Base-by-base conservation (phyloP, 2,329 filamentous ascomycete genomes). In the Coleophoma cylindrospora region DNA sequence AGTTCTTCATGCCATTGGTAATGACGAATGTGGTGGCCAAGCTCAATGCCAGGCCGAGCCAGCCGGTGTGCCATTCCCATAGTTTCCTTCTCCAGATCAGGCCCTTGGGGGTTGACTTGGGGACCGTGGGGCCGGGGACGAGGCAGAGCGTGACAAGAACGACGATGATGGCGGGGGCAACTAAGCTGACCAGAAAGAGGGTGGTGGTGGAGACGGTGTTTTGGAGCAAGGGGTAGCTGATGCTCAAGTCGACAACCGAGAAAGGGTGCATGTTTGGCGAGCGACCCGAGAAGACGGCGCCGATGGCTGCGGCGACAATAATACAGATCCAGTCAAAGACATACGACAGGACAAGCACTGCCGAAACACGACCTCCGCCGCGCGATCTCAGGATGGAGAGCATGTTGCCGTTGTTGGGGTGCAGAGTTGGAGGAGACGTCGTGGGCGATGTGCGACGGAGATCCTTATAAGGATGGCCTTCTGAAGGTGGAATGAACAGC, bases 11-110 rank as follows among this genome's bases (percentile, higher is more conserved):
- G 46, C 86, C 88, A 60, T 89, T 84, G 1, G 91, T 92, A 60
- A 95, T 83, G 68, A 94, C 83, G 73, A 87, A 95, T 4, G 87
- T 79, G 2, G 81, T 75, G 2, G 84, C 82, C 10, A 90, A 73
- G 3, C 87, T 82, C 15, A 96, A 74, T 1, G 76, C 88, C 3
- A 96, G 76, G 0, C 91, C 91, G 61, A 96, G 81, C 82, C 86
- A 89, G 51, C 89, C 91, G 2, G 83, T 83, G 64, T 96, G 90
- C 66, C 89, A 83, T 67, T 96, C 91, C 91, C 92, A 96, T 1
- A 96, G 67, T 70, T 94, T 96, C 57, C 89, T 80, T 64, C 80
- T 81, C 84, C 89, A 91, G 41, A 91, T 74, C 48, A 89, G 69
- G 4, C 76, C 68, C 55, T 76, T 77, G 2, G 87, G 82, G 0